Evolutionary conservation across 768 basidiomycete genomes (phyloP).

Genomic region (Thelephora aurantiotincta): DNA sequence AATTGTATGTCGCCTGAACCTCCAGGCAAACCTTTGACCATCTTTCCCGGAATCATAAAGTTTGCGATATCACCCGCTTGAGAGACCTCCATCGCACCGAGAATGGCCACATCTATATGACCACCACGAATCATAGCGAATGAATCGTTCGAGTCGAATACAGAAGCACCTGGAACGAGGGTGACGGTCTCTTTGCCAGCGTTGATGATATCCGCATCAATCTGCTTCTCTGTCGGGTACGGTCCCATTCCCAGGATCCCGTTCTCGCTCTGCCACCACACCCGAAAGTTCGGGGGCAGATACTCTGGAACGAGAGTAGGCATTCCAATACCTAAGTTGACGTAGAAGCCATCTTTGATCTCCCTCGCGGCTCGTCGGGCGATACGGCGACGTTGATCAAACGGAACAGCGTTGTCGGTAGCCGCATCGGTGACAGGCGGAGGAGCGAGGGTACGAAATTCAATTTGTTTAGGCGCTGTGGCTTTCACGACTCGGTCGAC

Average conservation of each 20-base stretch:
- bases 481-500: slow-evolving; percentile 81
- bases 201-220: slow-evolving; percentile 89
- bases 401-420: slow-evolving; percentile 28
- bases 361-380: slow-evolving; percentile 83
- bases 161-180: slow-evolving; percentile 77
- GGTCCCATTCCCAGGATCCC: slow-evolving; percentile 84
- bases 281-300: slow-evolving; percentile 54
- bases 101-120: slow-evolving; percentile 85
- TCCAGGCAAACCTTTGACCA: slow-evolving; percentile 48
- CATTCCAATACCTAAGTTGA: slow-evolving; percentile 86
- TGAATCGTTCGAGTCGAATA: slow-evolving; percentile 89
- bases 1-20: background rate
- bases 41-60: slow-evolving; percentile 96
- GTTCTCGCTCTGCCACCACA: slow-evolving; percentile 90
- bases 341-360: slow-evolving; percentile 76
- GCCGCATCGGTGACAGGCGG: slow-evolving; percentile 13
- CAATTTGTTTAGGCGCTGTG: slow-evolving; percentile 64
- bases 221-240: slow-evolving; percentile 65
- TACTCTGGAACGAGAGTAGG: slow-evolving; percentile 80
- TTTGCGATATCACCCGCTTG: slow-evolving; percentile 90
- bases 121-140: slow-evolving; percentile 98
- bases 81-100: slow-evolving; percentile 94
- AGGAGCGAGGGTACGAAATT: slow-evolving; percentile 57
- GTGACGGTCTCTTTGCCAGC: slow-evolving; percentile 94
- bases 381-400: slow-evolving; percentile 55